phyloP scores from a whole-genome alignment of 306 rosid species.

The Medicago arabica region DNA sequence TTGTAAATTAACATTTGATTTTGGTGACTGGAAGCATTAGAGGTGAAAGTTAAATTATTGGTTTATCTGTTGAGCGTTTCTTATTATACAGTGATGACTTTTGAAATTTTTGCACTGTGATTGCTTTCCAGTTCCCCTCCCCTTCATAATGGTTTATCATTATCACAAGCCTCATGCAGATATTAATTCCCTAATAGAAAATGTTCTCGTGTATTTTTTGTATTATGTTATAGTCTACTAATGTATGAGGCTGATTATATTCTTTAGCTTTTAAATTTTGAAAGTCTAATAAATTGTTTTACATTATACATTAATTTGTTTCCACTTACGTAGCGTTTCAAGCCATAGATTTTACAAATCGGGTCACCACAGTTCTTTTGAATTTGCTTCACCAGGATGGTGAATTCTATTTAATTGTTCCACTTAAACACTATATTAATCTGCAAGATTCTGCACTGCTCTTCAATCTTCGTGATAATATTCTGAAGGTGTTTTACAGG shows the following conservation, averaged over 20 bases:
- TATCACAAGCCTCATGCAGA: slow-evolving; percentile 7
- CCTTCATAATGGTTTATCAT: slow-evolving; percentile 14
- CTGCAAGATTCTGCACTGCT: slow-evolving; percentile 34
- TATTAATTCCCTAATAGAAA: neutral
- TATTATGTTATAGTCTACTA: neutral
- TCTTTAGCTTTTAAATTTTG: slow-evolving; percentile 11
- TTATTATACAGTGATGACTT: slow-evolving; percentile 7
- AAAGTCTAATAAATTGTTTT: slow-evolving; percentile 13
- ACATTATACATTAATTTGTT: slow-evolving; percentile 30
- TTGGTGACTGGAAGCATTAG: neutral
- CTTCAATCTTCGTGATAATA: slow-evolving; percentile 34
- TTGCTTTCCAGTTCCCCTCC: neutral
- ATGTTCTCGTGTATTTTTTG: neutral
- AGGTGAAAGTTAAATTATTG: slow-evolving; percentile 4
- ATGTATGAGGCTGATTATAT: slow-evolving; percentile 6
- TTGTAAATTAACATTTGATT: neutral
- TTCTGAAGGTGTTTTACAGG: slow-evolving; percentile 51
- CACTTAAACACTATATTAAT: slow-evolving; percentile 8
- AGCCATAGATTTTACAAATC: slow-evolving; percentile 23
- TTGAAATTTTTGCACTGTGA: slow-evolving; percentile 12
- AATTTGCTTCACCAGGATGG: slow-evolving; percentile 19
- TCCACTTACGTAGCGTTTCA: slow-evolving; percentile 4
- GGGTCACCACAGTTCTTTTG: slow-evolving; percentile 25
- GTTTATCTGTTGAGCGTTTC: slow-evolving; percentile 19
- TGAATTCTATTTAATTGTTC: slow-evolving; percentile 15